A percentile compares a stretch with the other conserved stretches of the same genome.
phyloP scores from a whole-genome alignment of 164 flowering plant species.

The Houttuynia cordata region DNA sequence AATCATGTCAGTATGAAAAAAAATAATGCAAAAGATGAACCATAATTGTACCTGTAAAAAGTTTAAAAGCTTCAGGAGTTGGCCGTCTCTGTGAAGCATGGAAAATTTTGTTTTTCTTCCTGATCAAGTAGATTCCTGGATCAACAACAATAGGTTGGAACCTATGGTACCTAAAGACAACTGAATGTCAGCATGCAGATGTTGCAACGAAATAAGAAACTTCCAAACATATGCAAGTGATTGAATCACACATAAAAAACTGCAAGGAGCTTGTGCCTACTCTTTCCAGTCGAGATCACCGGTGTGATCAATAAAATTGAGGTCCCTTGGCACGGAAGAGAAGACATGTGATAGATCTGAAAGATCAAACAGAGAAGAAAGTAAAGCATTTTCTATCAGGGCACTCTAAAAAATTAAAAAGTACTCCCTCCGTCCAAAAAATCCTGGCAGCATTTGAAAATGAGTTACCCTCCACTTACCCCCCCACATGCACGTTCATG shows the following conservation, averaged over 20 bases:
- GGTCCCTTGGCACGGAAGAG: conserved; percentile 34
- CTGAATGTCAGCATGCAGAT: neutral
- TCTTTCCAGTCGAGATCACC: conserved; percentile 15
- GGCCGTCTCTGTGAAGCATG: conserved; percentile 20
- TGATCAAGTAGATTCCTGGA: conserved; percentile 15
- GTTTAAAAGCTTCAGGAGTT: conserved; percentile 28
- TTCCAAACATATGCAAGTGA: neutral
- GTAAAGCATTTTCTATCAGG: neutral
- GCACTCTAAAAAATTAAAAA: neutral
- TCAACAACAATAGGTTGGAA: conserved; percentile 25
- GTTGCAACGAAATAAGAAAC: neutral
- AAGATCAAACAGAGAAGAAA: neutral
- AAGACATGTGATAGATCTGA: conserved; percentile 47
- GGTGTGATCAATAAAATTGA: conserved; percentile 26
- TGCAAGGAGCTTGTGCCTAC: conserved; percentile 17
- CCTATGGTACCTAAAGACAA: conserved; percentile 18
- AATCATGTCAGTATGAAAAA: neutral
- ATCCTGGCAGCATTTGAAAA: too few relatives aligned
- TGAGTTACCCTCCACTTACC: neutral
- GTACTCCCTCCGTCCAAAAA: too few relatives aligned
- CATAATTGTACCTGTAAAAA: conserved; percentile 22
- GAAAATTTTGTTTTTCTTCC: conserved; percentile 13
- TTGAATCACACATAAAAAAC: neutral
- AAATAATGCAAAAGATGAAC: neutral
- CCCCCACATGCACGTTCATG: too few relatives aligned